A percentile compares a stretch with the other conserved stretches of the same genome.
Evolutionary conservation across 192 early-diverging fungal species (phyloP).

Genomic region (Phlyctochytrium planicorne): DNA sequence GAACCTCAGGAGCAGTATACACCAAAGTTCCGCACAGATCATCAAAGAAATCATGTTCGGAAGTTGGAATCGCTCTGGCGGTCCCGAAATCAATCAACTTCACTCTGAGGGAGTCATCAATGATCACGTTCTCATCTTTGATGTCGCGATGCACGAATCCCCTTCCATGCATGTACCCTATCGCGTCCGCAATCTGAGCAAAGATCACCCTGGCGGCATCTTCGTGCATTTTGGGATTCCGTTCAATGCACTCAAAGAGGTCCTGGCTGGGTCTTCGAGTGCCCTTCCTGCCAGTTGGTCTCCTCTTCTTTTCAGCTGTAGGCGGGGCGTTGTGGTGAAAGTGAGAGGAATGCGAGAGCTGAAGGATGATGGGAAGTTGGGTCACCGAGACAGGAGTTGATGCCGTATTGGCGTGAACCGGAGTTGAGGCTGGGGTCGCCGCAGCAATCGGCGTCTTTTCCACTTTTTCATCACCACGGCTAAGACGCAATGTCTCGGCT

Average conservation of each 20-base stretch:
- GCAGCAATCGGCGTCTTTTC: not conserved
- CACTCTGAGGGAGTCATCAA: constrained; percentile 48
- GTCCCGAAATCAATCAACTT: constrained; percentile 85
- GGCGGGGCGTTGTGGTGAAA: not conserved
- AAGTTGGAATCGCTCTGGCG: constrained; percentile 57
- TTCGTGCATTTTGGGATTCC: constrained; percentile 46
- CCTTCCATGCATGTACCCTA: constrained; percentile 38
- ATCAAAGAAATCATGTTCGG: constrained; percentile 58
- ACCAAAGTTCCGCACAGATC: constrained; percentile 73
- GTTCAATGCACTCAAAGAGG: constrained; percentile 50
- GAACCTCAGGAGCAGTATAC: constrained; percentile 74
- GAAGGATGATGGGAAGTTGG: constrained; percentile 3
- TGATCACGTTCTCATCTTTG: constrained; percentile 85
- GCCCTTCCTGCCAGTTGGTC: not conserved
- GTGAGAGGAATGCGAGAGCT: not conserved
- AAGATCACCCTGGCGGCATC: constrained; percentile 50
- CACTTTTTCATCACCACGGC: not conserved
- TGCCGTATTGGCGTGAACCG: not conserved
- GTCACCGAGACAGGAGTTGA: not conserved
- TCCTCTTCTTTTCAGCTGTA: not conserved
- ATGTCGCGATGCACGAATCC: constrained; percentile 73
- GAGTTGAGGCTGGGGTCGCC: not conserved
- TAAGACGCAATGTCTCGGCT: not conserved
- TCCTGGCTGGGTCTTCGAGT: constrained; percentile 25
- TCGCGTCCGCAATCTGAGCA: constrained; percentile 39